Evolutionary conservation across 371 early-diverging fungal species (phyloP).

Genomic region (Actinomucor elegans): DNA sequence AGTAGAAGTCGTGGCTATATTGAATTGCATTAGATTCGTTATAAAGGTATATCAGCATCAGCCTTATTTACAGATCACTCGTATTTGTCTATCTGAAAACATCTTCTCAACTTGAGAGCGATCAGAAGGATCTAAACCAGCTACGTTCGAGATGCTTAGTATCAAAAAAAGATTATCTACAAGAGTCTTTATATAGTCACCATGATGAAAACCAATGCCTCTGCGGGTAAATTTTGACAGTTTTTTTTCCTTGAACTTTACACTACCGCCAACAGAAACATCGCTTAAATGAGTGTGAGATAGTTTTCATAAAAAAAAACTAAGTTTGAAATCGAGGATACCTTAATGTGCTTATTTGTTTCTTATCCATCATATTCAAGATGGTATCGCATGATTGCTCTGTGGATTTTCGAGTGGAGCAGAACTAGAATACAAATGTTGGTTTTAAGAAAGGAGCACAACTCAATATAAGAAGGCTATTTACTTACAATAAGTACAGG

Average conservation of each 20-base stretch:
- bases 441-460: background rate
- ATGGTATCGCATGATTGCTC: conserved; percentile 61
- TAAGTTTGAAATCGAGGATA: no score
- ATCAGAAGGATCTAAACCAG: conserved; percentile 67
- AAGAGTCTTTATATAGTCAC: conserved; percentile 21
- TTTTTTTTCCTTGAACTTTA: conserved; percentile 29
- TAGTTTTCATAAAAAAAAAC: no score
- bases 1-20: conserved; percentile 81
- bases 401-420: conserved; percentile 73
- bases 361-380: conserved; percentile 30
- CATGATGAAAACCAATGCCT: conserved; percentile 80
- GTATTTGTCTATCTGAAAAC: conserved; percentile 60
- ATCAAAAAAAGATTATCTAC: no score
- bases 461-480: background rate
- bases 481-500: conserved; percentile 65
- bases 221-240: conserved; percentile 40
- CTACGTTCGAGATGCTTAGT: conserved; percentile 14
- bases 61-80: conserved; percentile 65
- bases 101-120: conserved; percentile 65
- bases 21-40: background rate
- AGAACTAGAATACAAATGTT: conserved; percentile 61
- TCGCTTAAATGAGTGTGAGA: no score
- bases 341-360: conserved; percentile 19
- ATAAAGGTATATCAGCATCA: background rate
- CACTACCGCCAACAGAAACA: no score